These are phyloP conservation scores for Postia placenta DNA, from an alignment of 768 basidiomycete species.

Conservation along the genomic window DNA sequence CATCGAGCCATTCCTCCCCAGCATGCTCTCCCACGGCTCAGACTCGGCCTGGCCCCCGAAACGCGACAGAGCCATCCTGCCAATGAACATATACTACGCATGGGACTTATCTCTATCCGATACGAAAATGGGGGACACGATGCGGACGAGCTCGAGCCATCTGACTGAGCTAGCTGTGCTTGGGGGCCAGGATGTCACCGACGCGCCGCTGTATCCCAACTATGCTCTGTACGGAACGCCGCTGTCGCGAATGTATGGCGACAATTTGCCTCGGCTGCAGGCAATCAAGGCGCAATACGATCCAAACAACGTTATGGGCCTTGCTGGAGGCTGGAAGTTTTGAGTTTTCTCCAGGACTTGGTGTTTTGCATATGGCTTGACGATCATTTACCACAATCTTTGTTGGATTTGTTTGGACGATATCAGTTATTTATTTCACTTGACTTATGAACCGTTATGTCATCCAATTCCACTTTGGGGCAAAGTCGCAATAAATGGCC, in stretches of 20 bases:
- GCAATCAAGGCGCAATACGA: slow-evolving; percentile 31
- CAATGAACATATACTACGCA: slow-evolving; percentile 33
- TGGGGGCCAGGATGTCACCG: slow-evolving; percentile 18
- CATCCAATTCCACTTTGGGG: too few species aligned
- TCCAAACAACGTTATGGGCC: too few species aligned
- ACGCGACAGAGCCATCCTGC: slow-evolving; percentile 28
- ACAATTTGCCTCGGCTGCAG: slow-evolving; percentile 33
- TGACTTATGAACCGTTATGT: too few species aligned
- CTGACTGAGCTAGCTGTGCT: slow-evolving; percentile 31
- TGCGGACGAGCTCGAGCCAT: slow-evolving; percentile 28
- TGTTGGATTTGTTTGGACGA: too few species aligned
- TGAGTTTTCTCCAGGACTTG: background rate
- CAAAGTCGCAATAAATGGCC: too few species aligned
- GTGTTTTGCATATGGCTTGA: too few species aligned
- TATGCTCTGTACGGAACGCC: slow-evolving; percentile 46
- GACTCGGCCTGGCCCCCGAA: slow-evolving; percentile 42
- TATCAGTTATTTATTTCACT: too few species aligned
- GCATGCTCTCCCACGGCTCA: slow-evolving; percentile 30
- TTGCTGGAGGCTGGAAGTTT: slow-evolving; percentile 42
- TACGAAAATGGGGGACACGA: slow-evolving; percentile 30
- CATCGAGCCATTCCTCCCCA: slow-evolving; percentile 41
- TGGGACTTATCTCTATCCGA: slow-evolving; percentile 34
- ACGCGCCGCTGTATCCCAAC: slow-evolving; percentile 43
- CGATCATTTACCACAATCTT: too few species aligned
- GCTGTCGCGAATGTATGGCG: slow-evolving; percentile 39